Evolutionary conservation across 2,329 filamentous ascomycete genomes (phyloP), one percentile per base, ranked within the genome.

Genomic region (Alternaria tenuissima): DNA sequence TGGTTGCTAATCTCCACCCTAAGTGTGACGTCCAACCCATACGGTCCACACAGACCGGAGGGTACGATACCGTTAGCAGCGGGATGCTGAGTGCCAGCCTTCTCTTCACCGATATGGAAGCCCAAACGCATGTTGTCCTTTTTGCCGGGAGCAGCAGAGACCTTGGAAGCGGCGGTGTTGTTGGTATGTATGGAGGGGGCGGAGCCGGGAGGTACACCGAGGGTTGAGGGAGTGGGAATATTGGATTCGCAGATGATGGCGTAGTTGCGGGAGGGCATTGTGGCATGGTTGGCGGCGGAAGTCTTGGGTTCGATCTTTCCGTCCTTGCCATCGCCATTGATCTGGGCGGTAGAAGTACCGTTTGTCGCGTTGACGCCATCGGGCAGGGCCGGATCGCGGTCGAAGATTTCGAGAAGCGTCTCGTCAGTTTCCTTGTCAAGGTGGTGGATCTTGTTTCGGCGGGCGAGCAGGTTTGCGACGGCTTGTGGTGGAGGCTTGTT

Each of bases 81-180:
- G 59, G 87, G 88, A 81, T 97, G 93, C 30, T 81, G 82, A 0
- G 93, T 93, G 3, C 94, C 94, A 0, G 92, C 92, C 47, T 85
- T 82, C n/a, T 88, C 79, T 76, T 97, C 94, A 47, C 94, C 94
- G 4, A 81, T 79, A 75, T 94, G 90, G 39, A 97, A 84, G 24
- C 89, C 87, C 2, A 86, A 82, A 71, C 94, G 91, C 30, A 79
- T 77, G 60, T 84, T 84, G 18, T 1, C 89, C 89, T 79, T 93
- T 59, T 59, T 59, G 36, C 67, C 72, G 0, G 70, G 65, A 1
- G 72, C 68, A 14, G 71, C 59, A 12, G 68, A 70, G 34, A 72
- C 52, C 59, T 63, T 73, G 51, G 73, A 66, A 4, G 78, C 54
- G 54, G 66, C 55, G 20, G 71, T 64, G 66, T 71, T 72, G 68